Evolutionary conservation across 2,329 filamentous ascomycete species (phyloP).

Genomic region (Epichloe aotearoae): DNA sequence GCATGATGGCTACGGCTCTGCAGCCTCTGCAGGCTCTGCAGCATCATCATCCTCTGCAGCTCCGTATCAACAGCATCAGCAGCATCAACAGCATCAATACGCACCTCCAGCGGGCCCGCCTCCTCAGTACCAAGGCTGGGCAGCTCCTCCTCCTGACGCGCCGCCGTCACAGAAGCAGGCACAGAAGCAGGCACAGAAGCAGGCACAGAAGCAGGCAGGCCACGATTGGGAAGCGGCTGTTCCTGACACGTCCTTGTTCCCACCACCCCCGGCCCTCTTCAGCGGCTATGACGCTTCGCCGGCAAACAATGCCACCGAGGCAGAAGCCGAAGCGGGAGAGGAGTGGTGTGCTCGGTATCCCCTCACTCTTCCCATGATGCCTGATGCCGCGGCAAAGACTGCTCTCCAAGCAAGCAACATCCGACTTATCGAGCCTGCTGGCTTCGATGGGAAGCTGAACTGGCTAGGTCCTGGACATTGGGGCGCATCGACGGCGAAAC

Average conservation of each 20-base stretch:
- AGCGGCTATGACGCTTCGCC: conserved; percentile 50
- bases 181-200: too few species aligned
- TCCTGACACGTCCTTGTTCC: conserved; percentile 59
- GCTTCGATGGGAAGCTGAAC: conserved; percentile 33
- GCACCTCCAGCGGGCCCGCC: conserved; percentile 19
- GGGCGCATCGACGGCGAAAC: conserved; percentile 27
- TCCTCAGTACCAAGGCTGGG: conserved; percentile 14
- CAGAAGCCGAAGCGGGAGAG: conserved; percentile 50
- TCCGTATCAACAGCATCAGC: conserved; percentile 6
- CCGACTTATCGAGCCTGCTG: conserved; percentile 36
- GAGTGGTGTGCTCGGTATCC: conserved; percentile 51
- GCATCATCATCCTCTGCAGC: conserved; percentile 10
- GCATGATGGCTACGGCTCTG: not conserved
- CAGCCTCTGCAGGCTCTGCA: conserved; percentile 1
- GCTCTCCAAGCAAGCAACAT: conserved; percentile 40
- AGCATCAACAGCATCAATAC: conserved; percentile 8
- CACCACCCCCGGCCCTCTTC: conserved; percentile 58
- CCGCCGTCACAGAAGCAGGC: conserved; percentile 15
- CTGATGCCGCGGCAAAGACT: conserved; percentile 30
- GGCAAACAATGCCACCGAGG: conserved; percentile 53
- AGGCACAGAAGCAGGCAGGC: conserved; percentile 19
- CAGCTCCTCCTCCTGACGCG: conserved; percentile 25
- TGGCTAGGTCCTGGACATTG: conserved; percentile 38
- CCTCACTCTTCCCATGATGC: conserved; percentile 41
- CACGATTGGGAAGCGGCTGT: conserved; percentile 62